Conservation (phyloP, 257 asterid genomes). For the Orobanche coerulescens region DNA sequence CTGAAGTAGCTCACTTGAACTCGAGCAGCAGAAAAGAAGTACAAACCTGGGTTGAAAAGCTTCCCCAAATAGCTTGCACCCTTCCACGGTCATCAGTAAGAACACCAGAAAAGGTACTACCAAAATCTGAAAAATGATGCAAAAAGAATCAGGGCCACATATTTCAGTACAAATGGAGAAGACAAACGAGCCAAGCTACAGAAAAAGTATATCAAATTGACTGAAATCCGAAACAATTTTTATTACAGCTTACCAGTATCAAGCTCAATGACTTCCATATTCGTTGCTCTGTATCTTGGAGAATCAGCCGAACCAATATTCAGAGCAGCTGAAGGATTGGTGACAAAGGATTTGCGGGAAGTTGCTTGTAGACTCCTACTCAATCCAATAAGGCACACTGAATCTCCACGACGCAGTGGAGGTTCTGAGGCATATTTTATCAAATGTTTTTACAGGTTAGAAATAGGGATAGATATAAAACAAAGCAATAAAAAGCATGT, state of each 20-base stretch:
- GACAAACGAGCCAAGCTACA: slow-evolving; percentile 14
- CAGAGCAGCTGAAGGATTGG: slow-evolving; percentile 89
- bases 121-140: slow-evolving; percentile 60
- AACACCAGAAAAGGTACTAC: slow-evolving; percentile 93
- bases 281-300: slow-evolving; percentile 94
- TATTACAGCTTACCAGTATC: slow-evolving; percentile 62
- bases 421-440: slow-evolving; percentile 54
- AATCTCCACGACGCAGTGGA: slow-evolving; percentile 88
- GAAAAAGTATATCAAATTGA: background rate
- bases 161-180: background rate
- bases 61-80: slow-evolving; percentile 96
- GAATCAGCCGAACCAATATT: slow-evolving; percentile 87
- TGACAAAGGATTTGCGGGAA: slow-evolving; percentile 87
- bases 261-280: slow-evolving; percentile 96
- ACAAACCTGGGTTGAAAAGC: slow-evolving; percentile 96
- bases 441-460: slow-evolving; percentile 7
- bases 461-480: slow-evolving; percentile 13
- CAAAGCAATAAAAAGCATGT: slow-evolving; percentile 11
- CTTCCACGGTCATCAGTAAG: slow-evolving; percentile 91
- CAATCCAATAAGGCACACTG: slow-evolving; percentile 92
- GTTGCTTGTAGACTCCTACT: slow-evolving; percentile 94
- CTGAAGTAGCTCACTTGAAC: slow-evolving; percentile 19
- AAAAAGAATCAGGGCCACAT: slow-evolving; percentile 21
- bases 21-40: slow-evolving; percentile 23
- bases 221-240: slow-evolving; percentile 1